These are phyloP conservation scores for Grosmannia clavigera DNA, from an alignment of 2,329 filamentous ascomycete genomes.

Conservation along the genomic window DNA sequence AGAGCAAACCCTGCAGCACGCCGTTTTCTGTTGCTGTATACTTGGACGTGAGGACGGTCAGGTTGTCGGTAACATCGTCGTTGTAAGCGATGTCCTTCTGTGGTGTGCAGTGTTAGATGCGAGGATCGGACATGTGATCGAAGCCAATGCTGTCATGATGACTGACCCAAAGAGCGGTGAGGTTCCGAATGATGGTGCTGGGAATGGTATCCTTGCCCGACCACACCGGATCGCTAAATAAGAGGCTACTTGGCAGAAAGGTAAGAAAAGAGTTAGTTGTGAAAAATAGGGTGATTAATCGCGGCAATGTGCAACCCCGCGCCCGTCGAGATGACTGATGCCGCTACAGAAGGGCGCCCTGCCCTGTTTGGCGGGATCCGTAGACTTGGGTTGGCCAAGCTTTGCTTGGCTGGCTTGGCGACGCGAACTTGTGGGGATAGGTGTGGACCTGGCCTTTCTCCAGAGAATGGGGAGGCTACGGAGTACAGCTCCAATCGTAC, in stretches of 20 bases:
- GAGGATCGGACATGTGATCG: not conserved
- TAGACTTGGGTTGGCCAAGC: conserved; percentile 9
- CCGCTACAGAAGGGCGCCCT: not conserved
- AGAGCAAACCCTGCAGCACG: conserved; percentile 66
- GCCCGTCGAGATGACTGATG: not conserved
- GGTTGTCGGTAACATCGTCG: conserved; percentile 38
- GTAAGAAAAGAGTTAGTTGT: not conserved
- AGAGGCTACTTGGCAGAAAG: conserved; percentile 27
- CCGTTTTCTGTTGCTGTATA: conserved; percentile 46
- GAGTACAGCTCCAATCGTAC: not conserved
- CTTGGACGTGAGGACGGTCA: conserved; percentile 65
- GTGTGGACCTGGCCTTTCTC: not conserved
- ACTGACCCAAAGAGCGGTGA: conserved; percentile 43
- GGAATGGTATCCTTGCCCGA: conserved; percentile 34
- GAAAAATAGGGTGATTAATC: not conserved
- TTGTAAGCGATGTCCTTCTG: conserved; percentile 39
- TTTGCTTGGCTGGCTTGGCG: conserved; percentile 13
- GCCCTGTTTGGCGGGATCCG: conserved; percentile 6
- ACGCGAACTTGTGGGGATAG: conserved; percentile 7
- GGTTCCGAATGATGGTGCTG: conserved; percentile 42
- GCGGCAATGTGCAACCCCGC: not conserved
- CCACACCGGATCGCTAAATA: conserved; percentile 49
- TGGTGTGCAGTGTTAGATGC: not conserved
- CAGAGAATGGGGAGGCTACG: not conserved
- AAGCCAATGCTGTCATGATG: not conserved